A percentile compares a stretch with the other conserved stretches of the same genome.
Evolutionary conservation across 305 asterid genomes (phyloP).

Genomic region (Stenogyne calaminthoides): DNA sequence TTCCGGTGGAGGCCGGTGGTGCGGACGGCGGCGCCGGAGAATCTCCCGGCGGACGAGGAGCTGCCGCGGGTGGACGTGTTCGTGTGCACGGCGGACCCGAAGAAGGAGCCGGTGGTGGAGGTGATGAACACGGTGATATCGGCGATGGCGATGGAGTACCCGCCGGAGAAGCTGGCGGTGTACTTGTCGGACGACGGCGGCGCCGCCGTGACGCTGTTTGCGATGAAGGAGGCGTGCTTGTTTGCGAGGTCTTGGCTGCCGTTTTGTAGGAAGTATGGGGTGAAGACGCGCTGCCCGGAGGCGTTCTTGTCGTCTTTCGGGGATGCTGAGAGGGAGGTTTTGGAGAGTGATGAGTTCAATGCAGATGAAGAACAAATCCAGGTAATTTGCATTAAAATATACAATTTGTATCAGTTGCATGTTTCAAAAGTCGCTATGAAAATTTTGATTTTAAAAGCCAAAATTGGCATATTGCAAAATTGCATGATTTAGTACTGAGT

Average conservation of each 20-base stretch:
- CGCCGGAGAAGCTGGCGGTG: slow-evolving; percentile 71
- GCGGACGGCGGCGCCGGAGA: slow-evolving; percentile 52
- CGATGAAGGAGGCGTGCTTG: slow-evolving; percentile 58
- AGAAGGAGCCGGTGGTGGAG: slow-evolving; percentile 77
- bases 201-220: slow-evolving; percentile 63
- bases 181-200: slow-evolving; percentile 88
- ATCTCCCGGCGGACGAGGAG: slow-evolving; percentile 46
- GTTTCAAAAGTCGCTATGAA: too few relatives aligned
- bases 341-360: slow-evolving; percentile 47
- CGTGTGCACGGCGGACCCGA: slow-evolving; percentile 74
- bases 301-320: slow-evolving; percentile 60
- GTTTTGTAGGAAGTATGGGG: slow-evolving; percentile 66
- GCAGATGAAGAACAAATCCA: slow-evolving; percentile 50
- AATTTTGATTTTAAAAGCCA: too few relatives aligned
- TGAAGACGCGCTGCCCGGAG: slow-evolving; percentile 68
- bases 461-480: too few relatives aligned
- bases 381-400: too few relatives aligned
- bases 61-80: slow-evolving; percentile 70
- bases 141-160: slow-evolving; percentile 82
- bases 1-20: slow-evolving; percentile 85
- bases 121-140: slow-evolving; percentile 91
- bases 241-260: slow-evolving; percentile 74
- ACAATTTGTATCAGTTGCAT: too few relatives aligned
- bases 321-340: slow-evolving; percentile 51
- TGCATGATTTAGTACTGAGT: too few relatives aligned